A percentile compares a stretch with the other conserved stretches of the same genome.
phyloP scores from a whole-genome alignment of 257 asterid genomes.

The Scutellaria minor region DNA sequence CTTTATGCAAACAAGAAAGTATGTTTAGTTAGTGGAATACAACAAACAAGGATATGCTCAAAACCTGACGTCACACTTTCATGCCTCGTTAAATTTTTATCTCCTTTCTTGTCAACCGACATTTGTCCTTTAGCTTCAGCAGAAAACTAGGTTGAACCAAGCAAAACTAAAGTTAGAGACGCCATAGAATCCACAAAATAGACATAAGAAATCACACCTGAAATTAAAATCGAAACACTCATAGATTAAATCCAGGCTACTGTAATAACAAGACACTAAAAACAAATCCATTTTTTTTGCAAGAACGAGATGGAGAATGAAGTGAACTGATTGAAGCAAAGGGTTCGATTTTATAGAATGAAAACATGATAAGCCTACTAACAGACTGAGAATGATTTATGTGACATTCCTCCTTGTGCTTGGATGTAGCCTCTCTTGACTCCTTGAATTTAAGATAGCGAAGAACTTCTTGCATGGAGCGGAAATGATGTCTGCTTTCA shows the following conservation, averaged over 20 bases:
- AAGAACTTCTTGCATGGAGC: conserved; percentile 64
- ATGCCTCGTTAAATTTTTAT: conserved; percentile 27
- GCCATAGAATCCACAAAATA: neutral
- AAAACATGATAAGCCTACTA: conserved; percentile 24
- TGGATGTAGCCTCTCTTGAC: conserved; percentile 35
- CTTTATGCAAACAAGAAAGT: neutral
- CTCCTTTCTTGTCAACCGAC: conserved; percentile 39
- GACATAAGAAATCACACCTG: neutral
- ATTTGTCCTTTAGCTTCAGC: conserved; percentile 48
- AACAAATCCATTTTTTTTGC: neutral
- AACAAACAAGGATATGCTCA: conserved; percentile 31
- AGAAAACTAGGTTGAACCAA: conserved; percentile 41
- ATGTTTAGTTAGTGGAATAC: neutral
- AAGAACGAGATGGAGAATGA: neutral
- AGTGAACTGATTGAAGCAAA: neutral
- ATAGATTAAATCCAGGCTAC: too few relatives aligned
- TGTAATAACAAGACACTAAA: neutral
- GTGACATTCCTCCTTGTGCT: conserved; percentile 39
- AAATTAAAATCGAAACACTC: too few relatives aligned
- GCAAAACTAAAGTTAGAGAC: neutral
- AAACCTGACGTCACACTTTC: conserved; percentile 47
- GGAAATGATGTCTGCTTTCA: conserved; percentile 58
- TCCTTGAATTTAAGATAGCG: conserved; percentile 56
- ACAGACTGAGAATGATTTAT: conserved; percentile 44
- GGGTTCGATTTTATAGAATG: neutral